A percentile compares a stretch with the other conserved stretches of the same genome.
These are phyloP conservation scores for Claviceps citrina DNA, from an alignment of 2,329 filamentous ascomycete species.

Conservation along the genomic window DNA sequence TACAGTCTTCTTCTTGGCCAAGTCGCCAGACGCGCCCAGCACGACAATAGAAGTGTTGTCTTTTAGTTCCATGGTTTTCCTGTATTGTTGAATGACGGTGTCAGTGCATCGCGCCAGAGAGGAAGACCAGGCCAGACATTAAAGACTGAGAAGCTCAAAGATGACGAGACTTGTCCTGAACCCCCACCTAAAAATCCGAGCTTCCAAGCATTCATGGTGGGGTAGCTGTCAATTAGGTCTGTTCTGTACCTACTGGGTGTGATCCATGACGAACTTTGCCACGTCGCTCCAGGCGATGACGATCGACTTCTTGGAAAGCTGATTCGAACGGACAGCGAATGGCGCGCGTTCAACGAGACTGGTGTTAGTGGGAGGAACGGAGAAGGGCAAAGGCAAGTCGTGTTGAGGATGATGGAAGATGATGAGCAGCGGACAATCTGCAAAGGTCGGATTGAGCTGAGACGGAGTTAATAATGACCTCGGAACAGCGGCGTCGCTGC, in stretches of 20 bases:
- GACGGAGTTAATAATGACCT: constrained; percentile 9
- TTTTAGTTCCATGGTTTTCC: constrained; percentile 84
- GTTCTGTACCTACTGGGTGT: constrained; percentile 6
- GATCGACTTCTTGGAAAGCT: not conserved
- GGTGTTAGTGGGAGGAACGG: not conserved
- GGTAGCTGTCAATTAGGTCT: constrained; percentile 1
- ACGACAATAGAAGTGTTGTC: constrained; percentile 96
- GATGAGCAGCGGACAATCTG: constrained; percentile 2
- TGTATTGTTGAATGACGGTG: constrained; percentile 3
- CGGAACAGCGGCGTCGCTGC: constrained; percentile 1
- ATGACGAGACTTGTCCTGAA: not conserved
- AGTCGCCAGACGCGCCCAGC: constrained; percentile 88
- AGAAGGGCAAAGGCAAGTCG: not conserved
- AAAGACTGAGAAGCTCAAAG: constrained; percentile 1
- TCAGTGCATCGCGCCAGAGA: constrained; percentile 4
- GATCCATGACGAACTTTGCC: constrained; percentile 9
- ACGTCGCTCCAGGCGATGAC: constrained; percentile 5
- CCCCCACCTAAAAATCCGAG: constrained; percentile 5
- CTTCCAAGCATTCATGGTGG: constrained; percentile 7
- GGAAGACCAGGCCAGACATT: not conserved
- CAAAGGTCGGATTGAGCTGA: constrained; percentile 8
- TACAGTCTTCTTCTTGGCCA: constrained; percentile 99
- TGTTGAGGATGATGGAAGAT: constrained; percentile 4
- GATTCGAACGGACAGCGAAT: not conserved
- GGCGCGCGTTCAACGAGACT: not conserved